Base-by-base conservation (phyloP, 2,329 filamentous ascomycete species). In the Metarhizium brunneum region DNA sequence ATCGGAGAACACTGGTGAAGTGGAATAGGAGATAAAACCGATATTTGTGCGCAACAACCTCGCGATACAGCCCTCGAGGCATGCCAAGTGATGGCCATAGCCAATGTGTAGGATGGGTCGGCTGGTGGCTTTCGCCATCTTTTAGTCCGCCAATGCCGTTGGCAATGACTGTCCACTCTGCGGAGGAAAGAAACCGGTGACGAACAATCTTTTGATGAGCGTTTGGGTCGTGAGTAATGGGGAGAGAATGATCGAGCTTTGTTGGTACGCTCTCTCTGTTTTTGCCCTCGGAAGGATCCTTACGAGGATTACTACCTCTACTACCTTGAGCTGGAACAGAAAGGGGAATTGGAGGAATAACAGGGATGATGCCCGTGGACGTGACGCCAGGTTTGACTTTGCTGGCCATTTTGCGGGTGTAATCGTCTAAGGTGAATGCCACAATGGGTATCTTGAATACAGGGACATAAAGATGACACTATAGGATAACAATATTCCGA, bases 51-150 rank as follows among this genome's bases (percentile, higher is more conserved):
- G 61, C 62, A 25, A 80, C 69, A 13, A 78, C 69, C 56, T 80
- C 77, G 53, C 68, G 70, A 61, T 80, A 81, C 4, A 81, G 67
- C 0, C 78, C 78, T 13, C 67, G 69, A 6, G 73, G 72, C 61
- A 81, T 72, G 10, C 77, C 76, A 43, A 67, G 68, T 0, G 77
- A 71, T 0, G 78, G 76, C 73, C 74, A 80, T 59, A 69, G 66
- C 60, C 68, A 70, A 55, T 65, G 69, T 4, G 65, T 71, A 1
- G 75, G 73, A 52, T 77, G 73, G 32, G 75, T 64, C 2, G 76
- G 66, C 16, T 64, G 62, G 43, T 73, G 68, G 10, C 71, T 66
- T 58, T 80, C 78, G n/a, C 66, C 64, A 53, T 78, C 76, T 20
- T 62, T 67, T 54, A 79, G 68, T 6, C 73, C 76, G 0, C 77